Evolutionary conservation across 192 early-diverging fungal genomes (phyloP).

Genomic region (Podila epigama): DNA sequence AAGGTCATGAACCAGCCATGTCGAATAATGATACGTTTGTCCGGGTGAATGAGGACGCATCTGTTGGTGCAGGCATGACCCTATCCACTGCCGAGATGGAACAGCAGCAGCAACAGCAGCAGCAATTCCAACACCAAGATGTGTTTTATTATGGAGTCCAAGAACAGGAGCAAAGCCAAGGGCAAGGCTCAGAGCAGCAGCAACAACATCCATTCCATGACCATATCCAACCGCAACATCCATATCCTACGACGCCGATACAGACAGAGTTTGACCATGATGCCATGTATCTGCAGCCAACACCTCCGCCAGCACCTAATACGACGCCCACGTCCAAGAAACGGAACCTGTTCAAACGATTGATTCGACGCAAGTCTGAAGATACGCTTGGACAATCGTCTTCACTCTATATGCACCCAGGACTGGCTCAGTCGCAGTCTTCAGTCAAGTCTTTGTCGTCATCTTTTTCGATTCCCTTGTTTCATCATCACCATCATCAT

Average conservation of each 20-base stretch:
- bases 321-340: background rate
- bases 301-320: background rate
- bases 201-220: too few species aligned
- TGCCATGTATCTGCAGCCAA: slow-evolving; percentile 3
- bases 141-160: too few species aligned
- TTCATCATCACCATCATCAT: slow-evolving; percentile 9
- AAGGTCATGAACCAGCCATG: background rate
- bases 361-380: slow-evolving; percentile 26
- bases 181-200: background rate
- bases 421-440: slow-evolving; percentile 1
- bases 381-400: background rate
- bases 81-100: too few species aligned
- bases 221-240: background rate
- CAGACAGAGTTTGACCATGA: too few species aligned
- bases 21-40: background rate
- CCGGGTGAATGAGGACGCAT: background rate
- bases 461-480: background rate
- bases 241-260: background rate
- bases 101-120: background rate
- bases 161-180: background rate
- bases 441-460: slow-evolving; percentile 4
- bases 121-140: background rate
- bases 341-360: slow-evolving; percentile 24
- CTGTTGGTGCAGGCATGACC: too few species aligned
- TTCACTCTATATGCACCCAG: slow-evolving; percentile 12